These are phyloP conservation scores for Pleurotus tuber-regium DNA, from an alignment of 768 basidiomycete genomes.

Conservation along the genomic window DNA sequence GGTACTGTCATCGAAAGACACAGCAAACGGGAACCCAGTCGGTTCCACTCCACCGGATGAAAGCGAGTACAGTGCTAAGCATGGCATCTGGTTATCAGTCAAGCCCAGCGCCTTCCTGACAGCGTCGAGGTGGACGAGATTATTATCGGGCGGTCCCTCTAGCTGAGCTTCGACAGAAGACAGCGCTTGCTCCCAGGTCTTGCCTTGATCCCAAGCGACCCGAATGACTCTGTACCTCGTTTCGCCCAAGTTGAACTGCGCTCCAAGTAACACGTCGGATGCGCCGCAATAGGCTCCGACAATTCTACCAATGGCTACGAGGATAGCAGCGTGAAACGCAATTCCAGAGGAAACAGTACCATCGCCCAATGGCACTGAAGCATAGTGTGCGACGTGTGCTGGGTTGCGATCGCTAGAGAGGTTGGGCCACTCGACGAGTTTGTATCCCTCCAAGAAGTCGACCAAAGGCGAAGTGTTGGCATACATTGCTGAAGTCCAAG, in stretches of 20 bases:
- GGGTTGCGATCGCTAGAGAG: conserved; percentile 25
- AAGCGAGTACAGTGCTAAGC: conserved; percentile 22
- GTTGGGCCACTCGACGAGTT: conserved; percentile 29
- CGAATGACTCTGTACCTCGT: conserved; percentile 17
- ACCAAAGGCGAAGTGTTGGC: no score
- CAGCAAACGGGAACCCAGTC: conserved; percentile 18
- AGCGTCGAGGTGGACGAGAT: conserved; percentile 9
- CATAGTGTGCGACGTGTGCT: neutral
- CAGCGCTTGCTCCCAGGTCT: conserved; percentile 22
- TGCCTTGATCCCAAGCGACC: conserved; percentile 21
- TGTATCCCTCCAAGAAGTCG: conserved; percentile 25
- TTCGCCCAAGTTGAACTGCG: conserved; percentile 12
- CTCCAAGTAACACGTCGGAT: conserved; percentile 27
- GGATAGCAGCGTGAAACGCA: conserved; percentile 13
- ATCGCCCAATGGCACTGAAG: neutral
- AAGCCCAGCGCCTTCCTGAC: conserved; percentile 22
- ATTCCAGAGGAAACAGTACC: neutral
- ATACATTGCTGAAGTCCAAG: no score
- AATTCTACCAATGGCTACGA: conserved; percentile 23
- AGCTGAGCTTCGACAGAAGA: conserved; percentile 10
- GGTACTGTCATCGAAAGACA: conserved; percentile 15
- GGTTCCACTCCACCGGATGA: conserved; percentile 9
- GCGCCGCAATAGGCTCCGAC: conserved; percentile 28
- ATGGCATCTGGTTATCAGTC: conserved; percentile 23
- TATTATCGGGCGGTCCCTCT: neutral